Percentiles rank a stretch among this genome's conserved stretches.
These are phyloP conservation scores for Saccharomycopsis sp. DNA, from an alignment of 805 yeast species.

Conservation along the genomic window DNA sequence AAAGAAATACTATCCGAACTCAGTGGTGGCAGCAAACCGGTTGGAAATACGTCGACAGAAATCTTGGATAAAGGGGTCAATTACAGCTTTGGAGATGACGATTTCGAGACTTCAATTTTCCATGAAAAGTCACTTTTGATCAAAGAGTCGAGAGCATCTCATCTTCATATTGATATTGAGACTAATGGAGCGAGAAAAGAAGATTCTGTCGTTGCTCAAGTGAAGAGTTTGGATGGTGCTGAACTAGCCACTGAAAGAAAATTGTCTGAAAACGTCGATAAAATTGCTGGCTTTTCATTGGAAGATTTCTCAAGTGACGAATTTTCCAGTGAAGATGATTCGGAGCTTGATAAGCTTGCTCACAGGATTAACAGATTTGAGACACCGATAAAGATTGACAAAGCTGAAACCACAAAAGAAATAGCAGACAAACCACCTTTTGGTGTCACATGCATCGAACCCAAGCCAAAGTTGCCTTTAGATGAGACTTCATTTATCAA, in stretches of 20 bases:
- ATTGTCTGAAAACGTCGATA: too few relatives aligned
- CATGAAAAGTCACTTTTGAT: too few relatives aligned
- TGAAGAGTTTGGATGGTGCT: too few relatives aligned
- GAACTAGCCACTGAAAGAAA: too few relatives aligned
- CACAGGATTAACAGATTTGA: too few relatives aligned
- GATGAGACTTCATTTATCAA: constrained; percentile 2
- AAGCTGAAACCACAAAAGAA: background rate
- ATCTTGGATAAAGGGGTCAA: constrained; percentile 17
- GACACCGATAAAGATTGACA: background rate
- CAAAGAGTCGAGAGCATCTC: too few relatives aligned
- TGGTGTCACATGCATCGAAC: background rate
- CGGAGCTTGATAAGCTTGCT: constrained; percentile 10
- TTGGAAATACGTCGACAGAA: constrained; percentile 18
- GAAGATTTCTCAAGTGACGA: constrained; percentile 9
- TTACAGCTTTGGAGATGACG: constrained; percentile 11
- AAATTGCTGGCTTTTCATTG: too few relatives aligned
- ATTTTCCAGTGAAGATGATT: constrained; percentile 12
- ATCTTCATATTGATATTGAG: too few relatives aligned
- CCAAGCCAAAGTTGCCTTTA: background rate
- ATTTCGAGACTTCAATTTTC: too few relatives aligned
- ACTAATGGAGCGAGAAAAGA: too few relatives aligned
- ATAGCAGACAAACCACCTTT: background rate
- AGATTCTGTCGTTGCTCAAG: too few relatives aligned
- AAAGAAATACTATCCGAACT: constrained; percentile 15
- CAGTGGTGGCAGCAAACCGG: background rate